phyloP scores from a whole-genome alignment of 1,284 basidiomycete genomes.

The Anthracocystis walkeri region DNA sequence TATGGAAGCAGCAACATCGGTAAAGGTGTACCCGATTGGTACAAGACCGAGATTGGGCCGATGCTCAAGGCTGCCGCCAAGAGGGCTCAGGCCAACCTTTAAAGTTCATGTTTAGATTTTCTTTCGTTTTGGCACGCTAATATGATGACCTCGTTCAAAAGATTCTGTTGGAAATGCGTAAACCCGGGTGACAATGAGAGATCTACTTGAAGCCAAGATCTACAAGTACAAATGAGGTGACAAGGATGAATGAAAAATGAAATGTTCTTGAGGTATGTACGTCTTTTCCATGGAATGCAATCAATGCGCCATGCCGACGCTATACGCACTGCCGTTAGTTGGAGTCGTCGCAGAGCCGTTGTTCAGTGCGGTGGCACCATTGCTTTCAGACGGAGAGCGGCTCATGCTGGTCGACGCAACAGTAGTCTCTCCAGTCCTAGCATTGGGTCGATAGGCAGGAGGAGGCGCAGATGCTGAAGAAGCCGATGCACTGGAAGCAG shows the following conservation, averaged over 20 bases:
- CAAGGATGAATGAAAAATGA: not conserved
- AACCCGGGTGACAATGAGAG: constrained; percentile 3
- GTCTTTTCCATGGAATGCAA: too few species aligned
- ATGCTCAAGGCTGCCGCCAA: constrained; percentile 48
- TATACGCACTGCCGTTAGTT: constrained; percentile 1
- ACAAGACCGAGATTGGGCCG: constrained; percentile 52
- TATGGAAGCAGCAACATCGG: constrained; percentile 51
- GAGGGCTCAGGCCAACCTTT: constrained; percentile 33
- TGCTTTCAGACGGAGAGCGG: constrained; percentile 11
- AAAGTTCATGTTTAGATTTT: not conserved
- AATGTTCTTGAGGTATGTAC: not conserved
- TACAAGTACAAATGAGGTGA: constrained; percentile 29
- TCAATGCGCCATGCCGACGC: constrained; percentile 30
- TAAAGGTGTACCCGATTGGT: constrained; percentile 60
- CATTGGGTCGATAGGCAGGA: constrained; percentile 45
- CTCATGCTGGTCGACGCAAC: constrained; percentile 36
- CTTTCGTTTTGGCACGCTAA: too few species aligned
- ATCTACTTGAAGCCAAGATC: constrained; percentile 1
- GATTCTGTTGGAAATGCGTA: too few species aligned
- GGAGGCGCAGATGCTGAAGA: constrained; percentile 23
- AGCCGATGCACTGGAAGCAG: not conserved
- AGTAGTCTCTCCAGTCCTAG: constrained; percentile 35
- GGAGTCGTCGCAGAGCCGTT: not conserved
- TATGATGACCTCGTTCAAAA: too few species aligned
- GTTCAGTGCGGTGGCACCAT: not conserved